Base-by-base conservation (phyloP, 352 stramenopile species). In the Pythium dissotocum region DNA sequence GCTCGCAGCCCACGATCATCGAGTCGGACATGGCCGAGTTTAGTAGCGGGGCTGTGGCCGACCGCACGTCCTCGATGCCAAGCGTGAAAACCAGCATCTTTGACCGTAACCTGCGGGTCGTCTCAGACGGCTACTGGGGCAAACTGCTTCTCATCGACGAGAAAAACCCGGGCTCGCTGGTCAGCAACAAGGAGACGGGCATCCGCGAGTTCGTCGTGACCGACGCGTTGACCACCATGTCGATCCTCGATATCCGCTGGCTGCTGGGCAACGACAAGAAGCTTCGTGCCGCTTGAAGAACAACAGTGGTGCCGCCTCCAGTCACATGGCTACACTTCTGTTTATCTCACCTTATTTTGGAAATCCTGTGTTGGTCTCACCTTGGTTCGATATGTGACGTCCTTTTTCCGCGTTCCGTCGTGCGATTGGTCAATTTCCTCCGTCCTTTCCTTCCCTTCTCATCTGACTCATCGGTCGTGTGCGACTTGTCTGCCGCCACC, bases 171-270 rank as follows among this genome's bases (percentile, higher is more conserved):
- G 80, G 80, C 10, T 72, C 74, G 8, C 70, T 79, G 13, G 18
- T 53, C 21, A 75, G 72, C 44, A 79, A 77, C 46, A 51, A 69
- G 35, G 66, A 70, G 24, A 76, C 71, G 2, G 58, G 65, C 33
- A 61, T 84, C 61, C 59, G 73, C 33, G 71, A 87, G 55, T 87
- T 78, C 54, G 49, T 70, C 0, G 73, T 80, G 9, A 61, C 52
- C 18, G 80, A 89, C 36, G 78, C 77, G 30, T 77, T 89, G 21
- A 78, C 78, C 44, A 72, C 64, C 4, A 83, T 82, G 65, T 76
- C 61, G 42, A 87, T 88, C 52, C 46, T 85, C 33, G 78, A 88
- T 58, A 85, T 88, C 59, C 84, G 84, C 32, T 73, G 75, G 58
- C 72, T 88, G 51, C 66, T 88, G 16, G 72, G 71, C 48, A 76